These are phyloP conservation scores for Ceratocystis cubensis DNA, from an alignment of 2,329 filamentous ascomycete genomes.

Conservation along the genomic window DNA sequence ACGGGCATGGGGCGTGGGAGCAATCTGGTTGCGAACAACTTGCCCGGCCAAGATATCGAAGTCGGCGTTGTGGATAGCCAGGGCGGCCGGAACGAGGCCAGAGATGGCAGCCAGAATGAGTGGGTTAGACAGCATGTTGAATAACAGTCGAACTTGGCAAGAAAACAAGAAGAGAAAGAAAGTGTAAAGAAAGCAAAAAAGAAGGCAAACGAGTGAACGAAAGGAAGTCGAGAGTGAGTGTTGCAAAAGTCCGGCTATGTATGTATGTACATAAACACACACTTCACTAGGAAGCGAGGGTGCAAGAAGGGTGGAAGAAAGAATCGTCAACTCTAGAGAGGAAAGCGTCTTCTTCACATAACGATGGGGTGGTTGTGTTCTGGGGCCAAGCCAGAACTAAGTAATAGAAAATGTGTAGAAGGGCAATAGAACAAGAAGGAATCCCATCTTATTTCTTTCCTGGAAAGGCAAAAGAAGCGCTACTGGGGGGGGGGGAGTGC, in stretches of 20 bases:
- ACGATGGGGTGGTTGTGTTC: neutral
- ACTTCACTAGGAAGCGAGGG: neutral
- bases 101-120: conserved; percentile 4
- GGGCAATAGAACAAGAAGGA: neutral
- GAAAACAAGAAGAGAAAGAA: neutral
- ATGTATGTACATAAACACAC: neutral
- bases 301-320: neutral
- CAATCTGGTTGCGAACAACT: neutral
- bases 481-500: neutral
- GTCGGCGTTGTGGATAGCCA: neutral
- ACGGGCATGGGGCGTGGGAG: neutral
- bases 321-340: neutral
- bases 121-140: conserved; percentile 1
- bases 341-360: neutral
- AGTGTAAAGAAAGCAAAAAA: neutral
- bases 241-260: neutral
- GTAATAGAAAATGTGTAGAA: neutral
- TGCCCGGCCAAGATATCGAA: neutral
- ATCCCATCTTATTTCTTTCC: neutral
- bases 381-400: neutral
- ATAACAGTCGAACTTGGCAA: neutral
- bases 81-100: neutral
- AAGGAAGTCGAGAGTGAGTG: neutral
- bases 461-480: neutral
- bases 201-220: neutral